Percentiles rank a stretch among this genome's conserved stretches.
Evolutionary conservation across 768 basidiomycete species (phyloP).

Genomic region (Calvatia gigantea): DNA sequence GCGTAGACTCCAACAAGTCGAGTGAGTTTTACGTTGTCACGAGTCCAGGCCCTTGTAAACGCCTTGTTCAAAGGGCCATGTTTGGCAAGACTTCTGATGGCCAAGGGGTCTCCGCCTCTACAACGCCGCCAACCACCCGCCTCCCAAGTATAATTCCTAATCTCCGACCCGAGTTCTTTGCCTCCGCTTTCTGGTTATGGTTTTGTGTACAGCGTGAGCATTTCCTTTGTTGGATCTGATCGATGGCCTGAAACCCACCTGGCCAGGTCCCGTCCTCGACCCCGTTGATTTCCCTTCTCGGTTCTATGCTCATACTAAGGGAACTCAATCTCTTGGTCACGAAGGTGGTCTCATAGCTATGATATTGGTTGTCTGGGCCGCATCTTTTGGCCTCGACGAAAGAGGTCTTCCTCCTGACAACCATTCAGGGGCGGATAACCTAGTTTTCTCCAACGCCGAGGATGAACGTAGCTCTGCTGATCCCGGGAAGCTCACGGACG

Average conservation of each 20-base stretch:
- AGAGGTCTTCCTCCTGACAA: slow-evolving; percentile 51
- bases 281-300: slow-evolving; percentile 74
- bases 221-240: slow-evolving; percentile 8
- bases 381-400: slow-evolving; percentile 85
- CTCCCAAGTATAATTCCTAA: slow-evolving; percentile 61
- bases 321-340: slow-evolving; percentile 56
- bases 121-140: slow-evolving; percentile 33
- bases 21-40: slow-evolving; percentile 44
- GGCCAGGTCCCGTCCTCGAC: slow-evolving; percentile 81
- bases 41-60: neutral
- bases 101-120: slow-evolving; percentile 30
- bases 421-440: slow-evolving; percentile 19
- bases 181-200: slow-evolving; percentile 79
- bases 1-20: slow-evolving; percentile 78
- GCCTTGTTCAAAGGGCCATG: slow-evolving; percentile 50
- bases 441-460: slow-evolving; percentile 1
- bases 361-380: slow-evolving; percentile 84
- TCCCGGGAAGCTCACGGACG: slow-evolving; percentile 23
- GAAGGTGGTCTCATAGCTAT: slow-evolving; percentile 77
- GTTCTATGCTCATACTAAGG: slow-evolving; percentile 63
- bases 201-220: slow-evolving; percentile 71
- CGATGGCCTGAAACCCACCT: neutral
- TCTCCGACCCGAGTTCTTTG: slow-evolving; percentile 76
- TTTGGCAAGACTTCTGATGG: slow-evolving; percentile 66
- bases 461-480: slow-evolving; percentile 8